Evolutionary conservation across 306 rosid genomes (phyloP).

Genomic region (Argentina anserina): DNA sequence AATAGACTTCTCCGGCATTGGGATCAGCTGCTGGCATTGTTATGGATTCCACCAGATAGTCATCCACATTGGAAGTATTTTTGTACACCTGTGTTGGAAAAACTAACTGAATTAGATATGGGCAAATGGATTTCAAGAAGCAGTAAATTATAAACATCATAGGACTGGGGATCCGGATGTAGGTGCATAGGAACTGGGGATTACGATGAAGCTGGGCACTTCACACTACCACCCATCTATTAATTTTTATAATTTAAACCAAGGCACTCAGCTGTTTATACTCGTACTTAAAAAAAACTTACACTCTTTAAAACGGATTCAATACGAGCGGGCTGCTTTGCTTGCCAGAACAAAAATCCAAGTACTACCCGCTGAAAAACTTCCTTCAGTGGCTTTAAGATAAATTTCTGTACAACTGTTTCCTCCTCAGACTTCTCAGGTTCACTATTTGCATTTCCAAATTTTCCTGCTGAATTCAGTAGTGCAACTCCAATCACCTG

Average conservation of each 20-base stretch:
- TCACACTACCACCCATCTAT: neutral
- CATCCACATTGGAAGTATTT: slow-evolving; percentile 80
- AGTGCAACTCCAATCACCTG: slow-evolving; percentile 71
- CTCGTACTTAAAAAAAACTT: slow-evolving; percentile 19
- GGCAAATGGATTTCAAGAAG: neutral
- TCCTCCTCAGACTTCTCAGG: slow-evolving; percentile 57
- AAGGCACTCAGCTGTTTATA: neutral
- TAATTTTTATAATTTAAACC: neutral
- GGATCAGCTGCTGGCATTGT: slow-evolving; percentile 85
- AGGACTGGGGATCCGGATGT: neutral
- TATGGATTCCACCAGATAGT: slow-evolving; percentile 89
- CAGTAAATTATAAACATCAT: neutral
- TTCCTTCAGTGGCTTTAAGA: slow-evolving; percentile 75
- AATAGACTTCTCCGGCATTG: slow-evolving; percentile 88
- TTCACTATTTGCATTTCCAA: slow-evolving; percentile 52
- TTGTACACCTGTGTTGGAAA: slow-evolving; percentile 54
- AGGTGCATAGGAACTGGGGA: neutral
- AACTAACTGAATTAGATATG: slow-evolving; percentile 3
- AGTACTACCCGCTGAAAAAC: slow-evolving; percentile 75
- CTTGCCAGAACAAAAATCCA: slow-evolving; percentile 90
- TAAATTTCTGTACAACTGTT: slow-evolving; percentile 50
- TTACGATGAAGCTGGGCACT: neutral
- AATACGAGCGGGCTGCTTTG: slow-evolving; percentile 82
- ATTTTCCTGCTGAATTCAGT: slow-evolving; percentile 92
- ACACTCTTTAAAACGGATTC: slow-evolving; percentile 78